Evolutionary conservation across 1,284 basidiomycete species (phyloP).

Genomic region (Spongiforma sp.): DNA sequence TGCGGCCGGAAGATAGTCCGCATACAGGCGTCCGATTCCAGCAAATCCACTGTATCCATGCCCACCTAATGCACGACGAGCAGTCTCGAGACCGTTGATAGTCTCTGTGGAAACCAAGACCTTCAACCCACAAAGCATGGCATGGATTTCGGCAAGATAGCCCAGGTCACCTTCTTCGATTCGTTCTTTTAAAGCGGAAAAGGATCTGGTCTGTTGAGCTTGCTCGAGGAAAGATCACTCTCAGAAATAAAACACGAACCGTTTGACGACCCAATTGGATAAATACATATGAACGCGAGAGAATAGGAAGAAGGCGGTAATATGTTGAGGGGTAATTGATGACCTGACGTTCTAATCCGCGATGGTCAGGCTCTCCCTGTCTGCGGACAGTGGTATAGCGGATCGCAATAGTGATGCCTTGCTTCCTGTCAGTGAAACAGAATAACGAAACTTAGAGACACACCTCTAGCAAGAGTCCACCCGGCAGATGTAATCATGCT

Average conservation of each 20-base stretch:
- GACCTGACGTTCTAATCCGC: constrained; percentile 66
- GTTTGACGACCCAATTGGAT: constrained; percentile 66
- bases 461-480: constrained; percentile 66
- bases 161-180: constrained; percentile 63
- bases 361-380: constrained; percentile 60
- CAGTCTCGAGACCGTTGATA: constrained; percentile 68
- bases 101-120: constrained; percentile 59
- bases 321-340: constrained; percentile 75
- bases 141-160: constrained; percentile 73
- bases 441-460: neutral
- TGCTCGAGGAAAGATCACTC: neutral
- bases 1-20: constrained; percentile 65
- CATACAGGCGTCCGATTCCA: constrained; percentile 69
- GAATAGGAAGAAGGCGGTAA: constrained; percentile 70
- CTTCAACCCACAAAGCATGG: constrained; percentile 74
- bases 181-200: constrained; percentile 52
- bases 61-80: constrained; percentile 76
- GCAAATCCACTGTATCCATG: constrained; percentile 78
- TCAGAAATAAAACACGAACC: constrained; percentile 42
- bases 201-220: constrained; percentile 50
- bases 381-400: constrained; percentile 78
- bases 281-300: constrained; percentile 76
- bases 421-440: neutral
- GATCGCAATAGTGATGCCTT: constrained; percentile 73
- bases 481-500: constrained; percentile 68